Evolutionary conservation across 352 stramenopile species (phyloP).

Genomic region (Thalassiosira livingstoniorum): DNA sequence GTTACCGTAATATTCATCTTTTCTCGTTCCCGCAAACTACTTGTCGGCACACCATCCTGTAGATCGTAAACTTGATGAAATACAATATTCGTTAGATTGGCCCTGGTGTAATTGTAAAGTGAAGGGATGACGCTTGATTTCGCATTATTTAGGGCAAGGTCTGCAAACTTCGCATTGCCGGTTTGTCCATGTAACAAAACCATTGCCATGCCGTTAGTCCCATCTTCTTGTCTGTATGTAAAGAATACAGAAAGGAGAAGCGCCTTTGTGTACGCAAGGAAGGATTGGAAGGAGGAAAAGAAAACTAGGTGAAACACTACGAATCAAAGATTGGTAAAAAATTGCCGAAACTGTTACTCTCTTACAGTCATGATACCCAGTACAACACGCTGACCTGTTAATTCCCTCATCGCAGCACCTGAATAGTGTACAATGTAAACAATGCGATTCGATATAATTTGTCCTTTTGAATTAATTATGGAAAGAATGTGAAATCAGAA

Average conservation of each 20-base stretch:
- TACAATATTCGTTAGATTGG: slow-evolving; percentile 35
- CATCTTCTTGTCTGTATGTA: slow-evolving; percentile 11
- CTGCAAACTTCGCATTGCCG: slow-evolving; percentile 48
- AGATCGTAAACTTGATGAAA: slow-evolving; percentile 25
- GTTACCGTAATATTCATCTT: slow-evolving; percentile 46
- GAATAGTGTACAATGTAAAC: not conserved
- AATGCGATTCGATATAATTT: too few relatives aligned
- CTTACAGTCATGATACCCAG: slow-evolving; percentile 65
- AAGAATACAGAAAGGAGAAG: slow-evolving; percentile 22
- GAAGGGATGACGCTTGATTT: slow-evolving; percentile 58
- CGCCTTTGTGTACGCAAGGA: slow-evolving; percentile 22
- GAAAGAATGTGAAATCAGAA: not conserved
- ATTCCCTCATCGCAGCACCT: slow-evolving; percentile 76
- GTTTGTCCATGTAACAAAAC: slow-evolving; percentile 78
- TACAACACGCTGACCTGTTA: slow-evolving; percentile 76
- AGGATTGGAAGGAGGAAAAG: slow-evolving; percentile 29
- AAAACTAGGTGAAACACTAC: not conserved
- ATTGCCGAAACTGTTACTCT: not conserved
- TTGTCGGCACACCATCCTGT: not conserved
- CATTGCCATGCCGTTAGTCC: slow-evolving; percentile 54
- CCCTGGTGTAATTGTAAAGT: slow-evolving; percentile 67
- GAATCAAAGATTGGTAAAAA: not conserved
- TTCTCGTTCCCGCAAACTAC: slow-evolving; percentile 58
- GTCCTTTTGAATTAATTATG: not conserved
- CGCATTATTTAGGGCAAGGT: slow-evolving; percentile 60